Conservation (phyloP, 2,329 filamentous ascomycete species). For the Tolypocladium ovalisporum region DNA sequence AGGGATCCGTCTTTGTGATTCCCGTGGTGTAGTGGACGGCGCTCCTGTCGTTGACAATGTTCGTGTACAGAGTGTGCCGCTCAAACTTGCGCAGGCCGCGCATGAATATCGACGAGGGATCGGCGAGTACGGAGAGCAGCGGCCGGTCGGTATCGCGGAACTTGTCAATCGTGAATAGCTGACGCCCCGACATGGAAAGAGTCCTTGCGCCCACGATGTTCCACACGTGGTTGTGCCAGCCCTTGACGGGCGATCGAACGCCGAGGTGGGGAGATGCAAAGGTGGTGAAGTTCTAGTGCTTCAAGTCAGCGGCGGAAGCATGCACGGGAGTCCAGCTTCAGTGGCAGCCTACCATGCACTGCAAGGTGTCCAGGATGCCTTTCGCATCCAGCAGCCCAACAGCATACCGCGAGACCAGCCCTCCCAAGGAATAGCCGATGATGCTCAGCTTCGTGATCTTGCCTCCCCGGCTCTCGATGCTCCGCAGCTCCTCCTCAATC, state of each 20-base stretch:
- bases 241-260: conserved; percentile 58
- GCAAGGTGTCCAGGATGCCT: conserved; percentile 66
- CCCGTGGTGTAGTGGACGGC: conserved; percentile 75
- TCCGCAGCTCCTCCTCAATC: conserved; percentile 52
- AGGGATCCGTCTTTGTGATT: conserved; percentile 71
- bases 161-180: conserved; percentile 77
- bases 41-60: conserved; percentile 76
- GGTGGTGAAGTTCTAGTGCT: conserved; percentile 70
- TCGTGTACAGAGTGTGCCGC: conserved; percentile 69
- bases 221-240: conserved; percentile 57
- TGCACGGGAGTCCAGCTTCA: not conserved
- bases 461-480: conserved; percentile 50
- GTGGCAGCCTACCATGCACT: conserved; percentile 54
- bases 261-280: conserved; percentile 80
- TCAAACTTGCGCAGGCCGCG: conserved; percentile 66
- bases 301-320: conserved; percentile 4
- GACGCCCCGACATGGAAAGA: conserved; percentile 71
- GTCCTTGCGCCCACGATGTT: conserved; percentile 78
- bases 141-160: conserved; percentile 78
- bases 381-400: conserved; percentile 74
- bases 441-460: conserved; percentile 74
- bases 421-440: conserved; percentile 82
- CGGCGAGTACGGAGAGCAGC: conserved; percentile 69
- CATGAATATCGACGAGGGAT: conserved; percentile 78
- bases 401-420: conserved; percentile 76